Percentiles rank a stretch among this genome's conserved stretches.
phyloP scores from a whole-genome alignment of 352 stramenopile species.

The Aphanomyces astaci region DNA sequence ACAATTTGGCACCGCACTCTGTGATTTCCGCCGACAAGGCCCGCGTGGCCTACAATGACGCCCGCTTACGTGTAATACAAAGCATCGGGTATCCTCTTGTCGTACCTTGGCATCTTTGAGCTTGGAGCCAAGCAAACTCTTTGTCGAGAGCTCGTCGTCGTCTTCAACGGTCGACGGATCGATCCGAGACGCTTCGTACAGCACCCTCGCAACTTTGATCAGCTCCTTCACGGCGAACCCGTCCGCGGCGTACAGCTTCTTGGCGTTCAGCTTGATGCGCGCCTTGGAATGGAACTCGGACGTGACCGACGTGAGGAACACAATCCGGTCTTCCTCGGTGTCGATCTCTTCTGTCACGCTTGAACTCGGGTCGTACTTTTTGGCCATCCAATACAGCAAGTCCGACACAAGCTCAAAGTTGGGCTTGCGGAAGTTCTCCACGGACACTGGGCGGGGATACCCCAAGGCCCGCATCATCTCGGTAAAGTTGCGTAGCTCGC shows the following conservation, averaged over 20 bases:
- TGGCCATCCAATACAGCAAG: conserved; percentile 96
- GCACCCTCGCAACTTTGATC: conserved; percentile 89
- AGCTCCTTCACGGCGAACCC: conserved; percentile 90
- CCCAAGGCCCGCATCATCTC: conserved; percentile 93
- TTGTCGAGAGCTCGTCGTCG: conserved; percentile 60
- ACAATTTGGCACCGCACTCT: conserved; percentile 86
- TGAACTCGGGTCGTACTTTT: conserved; percentile 75
- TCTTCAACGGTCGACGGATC: conserved; percentile 47
- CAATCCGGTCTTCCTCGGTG: conserved; percentile 90
- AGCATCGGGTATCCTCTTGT: too few relatives aligned
- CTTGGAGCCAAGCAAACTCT: conserved; percentile 59
- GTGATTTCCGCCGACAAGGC: conserved; percentile 91
- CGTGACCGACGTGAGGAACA: conserved; percentile 87
- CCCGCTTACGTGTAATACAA: neutral
- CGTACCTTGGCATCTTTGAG: conserved; percentile 80
- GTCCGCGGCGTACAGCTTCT: conserved; percentile 94
- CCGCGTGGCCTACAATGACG: conserved; percentile 42
- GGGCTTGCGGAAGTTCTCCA: conserved; percentile 94
- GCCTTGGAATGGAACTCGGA: conserved; percentile 83
- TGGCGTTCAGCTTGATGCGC: conserved; percentile 90
- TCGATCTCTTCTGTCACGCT: conserved; percentile 90
- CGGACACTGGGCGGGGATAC: conserved; percentile 84
- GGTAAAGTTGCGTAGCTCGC: conserved; percentile 87
- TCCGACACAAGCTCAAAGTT: conserved; percentile 96
- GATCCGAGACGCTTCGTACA: conserved; percentile 85